A percentile compares a stretch with the other conserved stretches of the same genome.
Conservation (phyloP, 176 grass and related monocot species). For the Ampelocalamus luodianensis region DNA sequence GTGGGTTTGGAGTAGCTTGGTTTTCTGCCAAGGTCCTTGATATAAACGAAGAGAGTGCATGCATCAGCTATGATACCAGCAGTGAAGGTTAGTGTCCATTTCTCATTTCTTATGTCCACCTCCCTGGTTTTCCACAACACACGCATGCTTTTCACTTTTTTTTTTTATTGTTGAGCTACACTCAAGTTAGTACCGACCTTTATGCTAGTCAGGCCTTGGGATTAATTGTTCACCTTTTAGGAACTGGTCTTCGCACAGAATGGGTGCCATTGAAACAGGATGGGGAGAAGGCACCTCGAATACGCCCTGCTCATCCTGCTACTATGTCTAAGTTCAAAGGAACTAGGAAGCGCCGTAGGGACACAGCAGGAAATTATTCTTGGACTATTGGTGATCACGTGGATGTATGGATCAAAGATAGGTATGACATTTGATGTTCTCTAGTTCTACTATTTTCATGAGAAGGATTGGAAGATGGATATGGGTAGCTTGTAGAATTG, state of each 20-base stretch:
- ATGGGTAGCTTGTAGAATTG: not conserved
- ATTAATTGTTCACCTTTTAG: constrained; percentile 58
- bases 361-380: constrained; percentile 60
- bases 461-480: not conserved
- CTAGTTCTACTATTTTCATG: constrained; percentile 26
- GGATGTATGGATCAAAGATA: constrained; percentile 76
- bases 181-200: not conserved
- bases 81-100: constrained; percentile 60
- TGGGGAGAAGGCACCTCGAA: constrained; percentile 62
- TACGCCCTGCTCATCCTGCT: constrained; percentile 68
- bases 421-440: constrained; percentile 56
- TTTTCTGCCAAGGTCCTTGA: constrained; percentile 84
- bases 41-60: constrained; percentile 72
- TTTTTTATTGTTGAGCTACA: not conserved
- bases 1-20: constrained; percentile 67
- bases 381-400: constrained; percentile 88
- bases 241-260: constrained; percentile 56
- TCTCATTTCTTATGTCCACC: constrained; percentile 44
- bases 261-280: constrained; percentile 69
- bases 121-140: not conserved
- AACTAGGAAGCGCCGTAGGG: constrained; percentile 87
- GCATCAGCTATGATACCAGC: constrained; percentile 64
- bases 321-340: constrained; percentile 68
- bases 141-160: not conserved
- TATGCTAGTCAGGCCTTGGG: constrained; percentile 27